Base-by-base conservation (phyloP, 2,329 filamentous ascomycete genomes). In the Epichloe uncinata region DNA sequence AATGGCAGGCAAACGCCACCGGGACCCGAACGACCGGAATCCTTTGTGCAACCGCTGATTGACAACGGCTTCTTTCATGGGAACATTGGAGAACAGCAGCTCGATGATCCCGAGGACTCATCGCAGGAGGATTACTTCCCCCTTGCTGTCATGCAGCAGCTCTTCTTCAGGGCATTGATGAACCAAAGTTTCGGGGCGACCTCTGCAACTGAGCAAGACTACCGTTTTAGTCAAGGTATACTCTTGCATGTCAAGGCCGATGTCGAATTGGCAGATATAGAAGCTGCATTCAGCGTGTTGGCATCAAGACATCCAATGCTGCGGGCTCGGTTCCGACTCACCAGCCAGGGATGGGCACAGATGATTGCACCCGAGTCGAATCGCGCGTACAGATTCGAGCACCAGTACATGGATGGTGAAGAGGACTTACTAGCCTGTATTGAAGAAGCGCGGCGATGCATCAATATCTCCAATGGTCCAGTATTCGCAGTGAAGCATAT, bases 301-400 rank as follows among this genome's bases (percentile, higher is more conserved):
- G 71, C 75, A 2, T 66, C 65, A 3, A 72, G 74, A 30, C 74
- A 78, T 52, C 62, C 71, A 15, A 77, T 77, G 73, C 66, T 78
- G 5, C 62, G 74, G 38, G 69, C 70, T 1, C 67, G 73, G 0
- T 78, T 76, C 50, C 58, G 61, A 30, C 58, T 62, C 0, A 63
- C 60, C 5, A 55, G 56, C 12, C 61, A 64, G 3, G 68, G 69
- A 3, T 77, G 74, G 73, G 68, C 66, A 47, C 74, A 77, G 54
- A 63, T 66, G 13, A 66, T 73, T 16, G 55, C 68, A 0, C 63
- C 70, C 0, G 63, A 69, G 3, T 62, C 68, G 3, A 50, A 65
- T 3, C 65, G 62, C 8, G 70, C 73, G 0, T 77, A 74, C 54
- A 61, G 63, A 1, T 69, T 77, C 42, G 61, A 62, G 20, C 69